A percentile compares a stretch with the other conserved stretches of the same genome.
These are phyloP conservation scores for Backusella morwellensis DNA, from an alignment of 192 early-diverging fungal species.

Conservation along the genomic window DNA sequence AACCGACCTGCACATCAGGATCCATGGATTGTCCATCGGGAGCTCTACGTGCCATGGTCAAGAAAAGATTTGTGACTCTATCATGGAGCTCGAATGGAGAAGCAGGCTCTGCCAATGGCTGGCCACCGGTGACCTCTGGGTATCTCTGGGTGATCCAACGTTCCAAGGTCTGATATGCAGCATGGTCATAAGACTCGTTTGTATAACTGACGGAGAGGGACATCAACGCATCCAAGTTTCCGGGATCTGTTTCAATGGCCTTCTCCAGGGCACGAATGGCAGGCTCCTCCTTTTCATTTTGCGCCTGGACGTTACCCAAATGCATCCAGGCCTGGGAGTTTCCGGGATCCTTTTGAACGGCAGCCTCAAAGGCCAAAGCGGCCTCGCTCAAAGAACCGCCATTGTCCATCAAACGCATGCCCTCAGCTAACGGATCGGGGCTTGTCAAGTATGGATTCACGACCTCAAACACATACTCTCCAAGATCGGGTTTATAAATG, in stretches of 20 bases:
- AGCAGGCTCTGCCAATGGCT: slow-evolving; percentile 29
- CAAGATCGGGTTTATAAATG: slow-evolving; percentile 63
- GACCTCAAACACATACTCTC: slow-evolving; percentile 80
- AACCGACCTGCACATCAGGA: slow-evolving; percentile 90
- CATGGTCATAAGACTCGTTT: slow-evolving; percentile 89
- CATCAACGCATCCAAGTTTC: slow-evolving; percentile 63
- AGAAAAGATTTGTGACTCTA: slow-evolving; percentile 76
- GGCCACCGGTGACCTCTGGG: slow-evolving; percentile 39
- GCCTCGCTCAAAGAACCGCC: slow-evolving; percentile 76
- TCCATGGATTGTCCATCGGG: slow-evolving; percentile 62
- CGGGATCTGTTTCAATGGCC: slow-evolving; percentile 75
- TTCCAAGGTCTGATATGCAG: slow-evolving; percentile 90
- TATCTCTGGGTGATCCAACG: slow-evolving; percentile 85
- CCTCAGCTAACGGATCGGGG: slow-evolving; percentile 61
- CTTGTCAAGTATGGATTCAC: slow-evolving; percentile 71
- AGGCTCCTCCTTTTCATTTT: slow-evolving; percentile 96
- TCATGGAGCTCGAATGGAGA: slow-evolving; percentile 54
- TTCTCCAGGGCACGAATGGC: slow-evolving; percentile 92
- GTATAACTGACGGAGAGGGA: slow-evolving; percentile 93
- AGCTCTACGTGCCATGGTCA: slow-evolving; percentile 73
- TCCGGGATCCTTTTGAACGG: slow-evolving; percentile 72
- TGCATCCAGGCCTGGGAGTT: slow-evolving; percentile 86
- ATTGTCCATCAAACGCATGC: slow-evolving; percentile 47
- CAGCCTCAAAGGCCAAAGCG: slow-evolving; percentile 91
- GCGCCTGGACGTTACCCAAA: slow-evolving; percentile 92